Evolutionary conservation across 768 basidiomycete genomes (phyloP).

Genomic region (Tephrocybe sp.): DNA sequence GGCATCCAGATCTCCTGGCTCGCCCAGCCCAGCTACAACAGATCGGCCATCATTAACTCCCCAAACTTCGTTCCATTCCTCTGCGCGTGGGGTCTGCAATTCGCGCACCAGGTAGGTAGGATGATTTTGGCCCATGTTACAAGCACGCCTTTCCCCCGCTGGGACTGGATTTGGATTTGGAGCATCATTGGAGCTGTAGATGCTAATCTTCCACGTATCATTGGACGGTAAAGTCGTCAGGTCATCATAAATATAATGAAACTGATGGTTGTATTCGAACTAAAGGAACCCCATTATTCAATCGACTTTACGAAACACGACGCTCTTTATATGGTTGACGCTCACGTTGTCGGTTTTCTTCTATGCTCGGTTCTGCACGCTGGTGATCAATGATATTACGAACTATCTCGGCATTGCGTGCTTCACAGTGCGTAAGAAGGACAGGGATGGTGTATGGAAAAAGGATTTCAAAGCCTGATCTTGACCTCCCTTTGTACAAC

Average conservation of each 20-base stretch:
- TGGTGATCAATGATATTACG: constrained; percentile 89
- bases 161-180: constrained; percentile 88
- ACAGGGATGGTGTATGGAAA: constrained; percentile 58
- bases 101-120: constrained; percentile 86
- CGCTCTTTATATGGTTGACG: constrained; percentile 57
- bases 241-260: background rate
- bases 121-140: constrained; percentile 96
- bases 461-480: constrained; percentile 19
- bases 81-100: constrained; percentile 91
- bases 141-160: constrained; percentile 77
- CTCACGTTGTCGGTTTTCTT: constrained; percentile 56
- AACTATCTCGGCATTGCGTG: constrained; percentile 93
- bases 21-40: constrained; percentile 56
- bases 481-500: background rate
- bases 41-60: constrained; percentile 73
- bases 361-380: constrained; percentile 75
- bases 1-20: constrained; percentile 84
- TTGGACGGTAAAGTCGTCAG: constrained; percentile 56
- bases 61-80: constrained; percentile 84
- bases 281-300: constrained; percentile 78
- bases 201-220: constrained; percentile 70
- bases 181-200: constrained; percentile 77
- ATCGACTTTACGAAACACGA: constrained; percentile 55
- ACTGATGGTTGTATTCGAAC: background rate
- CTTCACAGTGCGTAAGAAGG: constrained; percentile 89